Evolutionary conservation across 805 yeast species (phyloP), one percentile per base, ranked within the genome.

Genomic region (Candida sanyiensis): DNA sequence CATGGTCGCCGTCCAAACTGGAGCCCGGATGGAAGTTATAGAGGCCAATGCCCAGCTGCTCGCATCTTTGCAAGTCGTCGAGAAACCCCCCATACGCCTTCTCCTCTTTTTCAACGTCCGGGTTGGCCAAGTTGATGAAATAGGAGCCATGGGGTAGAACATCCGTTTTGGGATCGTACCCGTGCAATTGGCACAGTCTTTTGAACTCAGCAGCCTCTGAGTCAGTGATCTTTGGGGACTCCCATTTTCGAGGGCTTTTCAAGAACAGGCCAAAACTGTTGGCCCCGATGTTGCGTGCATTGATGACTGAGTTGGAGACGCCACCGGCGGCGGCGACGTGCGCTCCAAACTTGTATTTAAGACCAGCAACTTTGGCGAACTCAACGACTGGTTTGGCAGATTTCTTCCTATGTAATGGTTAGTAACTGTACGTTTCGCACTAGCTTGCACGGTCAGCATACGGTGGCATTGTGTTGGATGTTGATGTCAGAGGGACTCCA

Each of bases 1-100:
- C 55, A 52, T 81, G 84, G 54, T 83, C 85, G 19, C 82, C 82
- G 22, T 76, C 79, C 28, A 90, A 63, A 25, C 89, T 75, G 1
- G 96, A 87, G 0, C 98, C 98, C 0, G 94, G 95, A 56, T 93
- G 98, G 58, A 93, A 77, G 57, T 93, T 93, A 62, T 90, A 93
- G 12, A 80, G 64, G 0, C 96, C 96, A 44, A 93, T 80, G 24
- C 81, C 80, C 39, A 93, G 65, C 49, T 72, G 74, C 56, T 93
- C 98, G 62, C 97, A 90, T 48, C 98, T 67, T 45, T 72, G 68
- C 52, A 93, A 66, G 52, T 93, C 98, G 56, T 93, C 98, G 5
- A 90, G 39, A 46, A 93, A 82, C 5, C 89, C 80, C 2, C 69
- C 80, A 52, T 74, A 77, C 9, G 96, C 83, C 54, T 84, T 85